Evolutionary conservation across 116 monocot genomes (phyloP), one percentile per base, ranked within the genome.

Genomic region (Posidonia oceanica): DNA sequence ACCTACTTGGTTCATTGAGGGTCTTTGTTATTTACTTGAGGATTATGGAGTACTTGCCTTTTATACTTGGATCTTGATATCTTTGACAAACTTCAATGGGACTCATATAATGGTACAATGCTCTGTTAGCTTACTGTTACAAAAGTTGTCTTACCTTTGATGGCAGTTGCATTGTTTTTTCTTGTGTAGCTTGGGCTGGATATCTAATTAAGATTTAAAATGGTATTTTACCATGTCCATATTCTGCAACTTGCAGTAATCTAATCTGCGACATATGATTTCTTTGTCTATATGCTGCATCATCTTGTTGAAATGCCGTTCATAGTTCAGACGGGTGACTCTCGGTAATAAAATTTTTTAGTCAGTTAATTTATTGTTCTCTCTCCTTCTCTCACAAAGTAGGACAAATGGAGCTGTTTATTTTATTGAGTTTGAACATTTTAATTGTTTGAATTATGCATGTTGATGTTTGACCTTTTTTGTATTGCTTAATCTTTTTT

Each of bases 11-110:
- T 16, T 39, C 66, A 14, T 41, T 69, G 55, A 37, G 53, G 69
- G 55, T 56, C 69, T 55, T 39, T 56, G 15, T 40, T 29, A 4
- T 48, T 66, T 16, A 66, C 12, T 18, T 5, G 10, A 66, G 63
- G 37, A n/a, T 29, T 64, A 22, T 64, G 66, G 66, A 66, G 18
- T 66, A 4, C 21, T 66, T 18, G 40, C 23, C 40, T 41, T 12
- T 42, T 54, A 39, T 36, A 56, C 14, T 69, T 69, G 38, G 55
- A 69, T 56, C 18, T 68, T 39, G 58, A 61, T 36, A 61, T 61
- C 39, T 16, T 64, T 64, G 16, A 64, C 22, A 64, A 39, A 39
- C 48, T 48, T 48, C 48, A 48, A 48, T 48, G 48, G 12, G 8
- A 12, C 48, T 48, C 48, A 48, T 48, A 48, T 12, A 64, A 13